Evolutionary conservation across 2,329 filamentous ascomycete genomes (phyloP), one percentile per base, ranked within the genome.

Genomic region (Tolypocladium ophioglossoides): DNA sequence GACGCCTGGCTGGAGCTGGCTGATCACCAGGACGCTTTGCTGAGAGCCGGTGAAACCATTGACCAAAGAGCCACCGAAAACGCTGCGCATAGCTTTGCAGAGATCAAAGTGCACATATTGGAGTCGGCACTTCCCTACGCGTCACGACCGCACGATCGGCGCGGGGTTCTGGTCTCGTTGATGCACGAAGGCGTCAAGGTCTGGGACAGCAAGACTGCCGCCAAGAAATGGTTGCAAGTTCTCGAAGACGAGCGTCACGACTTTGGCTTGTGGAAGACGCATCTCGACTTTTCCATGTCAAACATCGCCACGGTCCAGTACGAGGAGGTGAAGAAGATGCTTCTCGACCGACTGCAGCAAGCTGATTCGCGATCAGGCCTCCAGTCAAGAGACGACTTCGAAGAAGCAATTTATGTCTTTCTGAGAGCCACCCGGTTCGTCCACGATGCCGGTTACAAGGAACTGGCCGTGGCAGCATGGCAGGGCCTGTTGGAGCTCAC

Each of bases 41-140:
- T 92, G 44, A 72, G 73, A 52, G 71, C 75, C 27, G 74, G 75
- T 30, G 70, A 75, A 24, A 70, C 69, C 46, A 65, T 63, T 56
- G 73, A 72, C 63, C 75, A 65, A 44, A 74, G 69, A 40, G 68
- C 64, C 34, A 84, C 82, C 0, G 72, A 74, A 32, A 80, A 84
- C 3, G 87, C 94, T 63, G 73, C 75, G 51, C 79, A 78, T 57
- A 86, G 86, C 57, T 81, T 89, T 53, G 84, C 89, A 4, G 86
- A 94, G 58, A 83, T 96, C 54, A 92, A 89, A 59, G 72, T 95
- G 2, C 83, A 86, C 2, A 82, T 95, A 57, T 88, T 91, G 56
- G 83, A 92, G 59, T 84, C 89, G 57, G 91, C 91, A 0, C 68
- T 96, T 9, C 71, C 75, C 12, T 79, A 85, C 48, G 74, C 81